A percentile compares a stretch with the other conserved stretches of the same genome.
These are phyloP conservation scores for Rhizopogon hawkerae DNA, from an alignment of 1,284 basidiomycete species.

Conservation along the genomic window DNA sequence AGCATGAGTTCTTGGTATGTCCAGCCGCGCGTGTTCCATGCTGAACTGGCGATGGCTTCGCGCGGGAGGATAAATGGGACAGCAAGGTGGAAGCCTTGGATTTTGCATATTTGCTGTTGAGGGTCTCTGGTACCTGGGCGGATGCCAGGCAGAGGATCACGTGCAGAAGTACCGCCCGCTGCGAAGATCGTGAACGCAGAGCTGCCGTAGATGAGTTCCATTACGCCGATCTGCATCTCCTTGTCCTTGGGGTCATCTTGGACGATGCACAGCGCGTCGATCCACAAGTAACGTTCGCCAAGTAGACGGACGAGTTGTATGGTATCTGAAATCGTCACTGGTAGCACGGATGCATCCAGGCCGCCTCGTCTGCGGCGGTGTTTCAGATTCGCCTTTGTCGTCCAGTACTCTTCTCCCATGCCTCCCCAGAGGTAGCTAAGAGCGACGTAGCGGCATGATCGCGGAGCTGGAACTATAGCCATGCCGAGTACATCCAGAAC, in stretches of 20 bases:
- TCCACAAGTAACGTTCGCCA: conserved; percentile 9
- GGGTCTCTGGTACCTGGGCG: conserved; percentile 2
- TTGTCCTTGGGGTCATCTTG: conserved; percentile 7
- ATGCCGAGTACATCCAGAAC: conserved; percentile 10
- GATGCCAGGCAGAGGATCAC: conserved; percentile 11
- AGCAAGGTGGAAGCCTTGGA: conserved; percentile 17
- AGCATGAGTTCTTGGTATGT: conserved; percentile 19
- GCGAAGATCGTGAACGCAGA: conserved; percentile 5
- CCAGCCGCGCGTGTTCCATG: conserved; percentile 19
- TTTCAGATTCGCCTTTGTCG: conserved; percentile 4
- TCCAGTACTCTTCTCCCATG: conserved; percentile 4
- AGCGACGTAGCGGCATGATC: conserved; percentile 11
- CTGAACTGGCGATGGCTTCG: conserved; percentile 8
- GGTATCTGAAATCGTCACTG: conserved; percentile 4
- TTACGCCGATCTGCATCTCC: neutral
- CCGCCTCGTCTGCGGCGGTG: neutral
- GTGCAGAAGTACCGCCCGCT: conserved; percentile 1
- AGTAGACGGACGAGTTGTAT: conserved; percentile 4
- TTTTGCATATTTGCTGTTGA: conserved; percentile 9
- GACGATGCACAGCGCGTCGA: conserved; percentile 10
- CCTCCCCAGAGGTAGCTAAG: conserved; percentile 12
- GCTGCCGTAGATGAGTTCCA: conserved; percentile 7
- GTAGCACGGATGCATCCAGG: conserved; percentile 3
- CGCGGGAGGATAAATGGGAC: conserved; percentile 12
- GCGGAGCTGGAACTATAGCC: conserved; percentile 7